phyloP scores from a whole-genome alignment of 768 basidiomycete species.

The Trametes meyenii region DNA sequence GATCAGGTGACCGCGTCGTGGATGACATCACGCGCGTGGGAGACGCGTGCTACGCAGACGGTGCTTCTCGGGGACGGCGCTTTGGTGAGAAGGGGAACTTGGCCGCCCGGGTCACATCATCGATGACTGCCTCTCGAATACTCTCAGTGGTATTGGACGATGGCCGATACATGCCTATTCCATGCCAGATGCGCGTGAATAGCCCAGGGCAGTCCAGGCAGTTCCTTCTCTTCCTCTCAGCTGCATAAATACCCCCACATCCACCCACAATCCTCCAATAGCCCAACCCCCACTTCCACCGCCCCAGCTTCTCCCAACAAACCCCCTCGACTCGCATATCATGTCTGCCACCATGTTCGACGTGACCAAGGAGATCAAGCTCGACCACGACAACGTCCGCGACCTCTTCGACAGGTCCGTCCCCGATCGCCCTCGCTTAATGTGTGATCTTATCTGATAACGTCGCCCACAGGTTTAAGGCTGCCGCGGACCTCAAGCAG shows the following conservation, averaged over 20 bases:
- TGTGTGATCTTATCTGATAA: conserved; percentile 13
- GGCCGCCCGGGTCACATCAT: conserved; percentile 5
- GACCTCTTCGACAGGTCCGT: conserved; percentile 24
- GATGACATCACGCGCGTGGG: neutral
- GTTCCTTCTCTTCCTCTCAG: neutral
- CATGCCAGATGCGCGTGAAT: conserved; percentile 3
- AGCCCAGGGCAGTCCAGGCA: neutral
- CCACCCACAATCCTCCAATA: neutral
- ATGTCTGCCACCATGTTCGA: conserved; percentile 17
- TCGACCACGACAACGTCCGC: conserved; percentile 32
- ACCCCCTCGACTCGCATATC: neutral
- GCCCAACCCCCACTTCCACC: neutral
- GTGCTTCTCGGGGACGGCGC: neutral
- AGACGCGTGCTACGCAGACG: neutral
- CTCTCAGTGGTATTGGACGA: conserved; percentile 1
- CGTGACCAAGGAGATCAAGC: conserved; percentile 27
- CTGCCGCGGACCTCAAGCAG: conserved; percentile 9
- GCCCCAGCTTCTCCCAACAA: neutral
- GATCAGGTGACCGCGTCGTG: conserved; percentile 6
- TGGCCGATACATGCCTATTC: conserved; percentile 8
- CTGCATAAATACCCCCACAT: conserved; percentile 5
- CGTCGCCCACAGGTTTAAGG: conserved; percentile 5
- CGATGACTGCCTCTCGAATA: conserved; percentile 5
- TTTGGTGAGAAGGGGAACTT: neutral
- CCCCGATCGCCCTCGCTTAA: too few relatives aligned